Evolutionary conservation across 257 asterid species (phyloP).

Genomic region (Perilla frutescens): DNA sequence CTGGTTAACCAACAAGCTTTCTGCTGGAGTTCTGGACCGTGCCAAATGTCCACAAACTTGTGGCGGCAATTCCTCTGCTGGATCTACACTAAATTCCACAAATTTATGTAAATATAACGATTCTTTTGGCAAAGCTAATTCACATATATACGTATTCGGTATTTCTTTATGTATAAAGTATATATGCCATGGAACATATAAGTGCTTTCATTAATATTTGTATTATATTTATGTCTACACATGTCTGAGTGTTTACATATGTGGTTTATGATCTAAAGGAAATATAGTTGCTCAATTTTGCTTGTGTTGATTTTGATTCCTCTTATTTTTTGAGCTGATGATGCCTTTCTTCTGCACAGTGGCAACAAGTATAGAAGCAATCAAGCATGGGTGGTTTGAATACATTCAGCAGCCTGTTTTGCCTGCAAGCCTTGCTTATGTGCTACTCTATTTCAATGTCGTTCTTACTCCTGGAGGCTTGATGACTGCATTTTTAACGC

Average conservation of each 20-base stretch:
- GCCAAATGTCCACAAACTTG: constrained; percentile 63
- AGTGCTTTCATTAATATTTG: not conserved
- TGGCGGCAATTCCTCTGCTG: constrained; percentile 47
- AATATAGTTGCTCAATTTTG: not conserved
- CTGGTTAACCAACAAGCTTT: constrained; percentile 85
- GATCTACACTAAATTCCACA: constrained; percentile 42
- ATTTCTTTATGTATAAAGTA: not conserved
- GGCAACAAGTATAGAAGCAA: constrained; percentile 66
- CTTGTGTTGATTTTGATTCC: constrained; percentile 23
- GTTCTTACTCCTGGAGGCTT: constrained; percentile 96
- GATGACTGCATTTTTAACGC: constrained; percentile 98
- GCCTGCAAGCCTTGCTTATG: constrained; percentile 97
- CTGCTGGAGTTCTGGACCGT: constrained; percentile 92
- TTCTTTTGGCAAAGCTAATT: constrained; percentile 8
- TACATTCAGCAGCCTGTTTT: constrained; percentile 97
- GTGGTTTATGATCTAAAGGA: not conserved
- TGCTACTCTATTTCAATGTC: constrained; percentile 83
- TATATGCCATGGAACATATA: constrained; percentile 38
- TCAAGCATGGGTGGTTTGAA: constrained; percentile 93
- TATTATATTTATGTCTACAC: constrained; percentile 1
- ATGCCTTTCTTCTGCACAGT: constrained; percentile 45
- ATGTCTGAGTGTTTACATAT: not conserved
- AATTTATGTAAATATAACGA: constrained; percentile 35
- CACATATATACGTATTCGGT: not conserved
- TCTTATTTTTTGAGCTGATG: constrained; percentile 39